phyloP scores from a whole-genome alignment of 306 rosid species.

The Canavalia ensiformis region DNA sequence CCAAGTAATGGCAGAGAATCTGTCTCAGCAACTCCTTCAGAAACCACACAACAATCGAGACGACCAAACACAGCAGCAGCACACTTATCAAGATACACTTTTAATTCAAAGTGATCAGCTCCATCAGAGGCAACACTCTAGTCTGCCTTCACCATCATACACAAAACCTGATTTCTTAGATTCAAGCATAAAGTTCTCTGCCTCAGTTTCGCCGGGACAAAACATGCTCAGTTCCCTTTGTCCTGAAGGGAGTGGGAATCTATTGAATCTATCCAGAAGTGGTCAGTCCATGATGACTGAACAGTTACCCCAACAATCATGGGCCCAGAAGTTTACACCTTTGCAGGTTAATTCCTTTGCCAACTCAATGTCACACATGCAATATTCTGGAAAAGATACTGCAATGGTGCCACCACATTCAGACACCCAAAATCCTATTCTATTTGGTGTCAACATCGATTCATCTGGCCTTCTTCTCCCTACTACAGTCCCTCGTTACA shows the following conservation, averaged over 20 bases:
- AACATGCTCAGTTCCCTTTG: constrained; percentile 67
- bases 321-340: constrained; percentile 65
- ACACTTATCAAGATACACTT: constrained; percentile 61
- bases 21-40: constrained; percentile 71
- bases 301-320: constrained; percentile 73
- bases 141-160: constrained; percentile 72
- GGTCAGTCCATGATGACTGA: constrained; percentile 69
- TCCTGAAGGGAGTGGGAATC: constrained; percentile 73
- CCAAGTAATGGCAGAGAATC: constrained; percentile 63
- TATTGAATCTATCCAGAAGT: constrained; percentile 66
- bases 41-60: constrained; percentile 64
- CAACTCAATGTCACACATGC: constrained; percentile 67
- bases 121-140: constrained; percentile 73
- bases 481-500: constrained; percentile 63
- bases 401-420: constrained; percentile 61
- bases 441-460: constrained; percentile 81
- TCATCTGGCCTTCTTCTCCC: constrained; percentile 92
- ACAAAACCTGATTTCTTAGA: constrained; percentile 69
- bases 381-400: constrained; percentile 67
- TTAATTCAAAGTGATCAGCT: constrained; percentile 70
- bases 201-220: constrained; percentile 63
- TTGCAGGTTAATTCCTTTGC: constrained; percentile 64
- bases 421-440: constrained; percentile 71
- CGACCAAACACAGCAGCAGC: constrained; percentile 68
- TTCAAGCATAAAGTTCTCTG: constrained; percentile 64